A percentile compares a stretch with the other conserved stretches of the same genome.
These are phyloP conservation scores for Stereum hirsutum DNA, from an alignment of 1,284 basidiomycete species.

Conservation along the genomic window DNA sequence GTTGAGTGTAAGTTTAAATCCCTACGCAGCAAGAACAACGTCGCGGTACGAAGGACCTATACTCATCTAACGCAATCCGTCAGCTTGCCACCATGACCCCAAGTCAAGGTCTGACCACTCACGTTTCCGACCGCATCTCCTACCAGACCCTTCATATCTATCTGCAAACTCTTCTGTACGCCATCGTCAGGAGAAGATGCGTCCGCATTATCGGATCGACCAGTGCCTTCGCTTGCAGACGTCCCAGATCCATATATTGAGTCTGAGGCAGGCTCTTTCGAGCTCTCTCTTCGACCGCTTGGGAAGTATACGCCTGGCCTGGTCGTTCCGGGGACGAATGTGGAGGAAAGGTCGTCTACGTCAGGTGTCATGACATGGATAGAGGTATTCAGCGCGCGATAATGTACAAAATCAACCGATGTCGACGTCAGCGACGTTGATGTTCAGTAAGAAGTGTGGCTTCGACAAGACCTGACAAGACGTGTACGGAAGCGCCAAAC, in stretches of 20 bases:
- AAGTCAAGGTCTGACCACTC: constrained; percentile 18
- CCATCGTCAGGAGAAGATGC: constrained; percentile 26
- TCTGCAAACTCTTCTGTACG: constrained; percentile 50
- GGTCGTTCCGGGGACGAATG: constrained; percentile 8
- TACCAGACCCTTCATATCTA: constrained; percentile 69
- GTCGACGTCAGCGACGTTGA: too few relatives aligned
- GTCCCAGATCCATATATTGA: background rate
- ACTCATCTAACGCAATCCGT: constrained; percentile 73
- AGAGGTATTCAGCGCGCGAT: too few relatives aligned
- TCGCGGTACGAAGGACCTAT: constrained; percentile 75
- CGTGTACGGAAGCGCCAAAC: too few relatives aligned
- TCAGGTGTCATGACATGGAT: constrained; percentile 7
- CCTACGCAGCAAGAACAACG: constrained; percentile 69
- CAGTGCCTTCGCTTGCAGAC: background rate
- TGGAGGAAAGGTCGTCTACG: constrained; percentile 8
- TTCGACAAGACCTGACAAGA: too few relatives aligned
- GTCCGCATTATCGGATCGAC: constrained; percentile 4
- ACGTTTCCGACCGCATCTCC: constrained; percentile 81
- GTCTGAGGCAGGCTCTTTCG: background rate
- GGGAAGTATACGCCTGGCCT: too few relatives aligned
- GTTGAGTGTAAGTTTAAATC: background rate
- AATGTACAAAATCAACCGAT: too few relatives aligned
- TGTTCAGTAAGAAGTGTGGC: too few relatives aligned
- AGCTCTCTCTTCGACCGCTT: background rate
- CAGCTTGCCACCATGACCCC: background rate